Evolutionary conservation across 2,329 filamentous ascomycete species (phyloP), one percentile per base, ranked within the genome.

Genomic region (Bipolaris bicolor): DNA sequence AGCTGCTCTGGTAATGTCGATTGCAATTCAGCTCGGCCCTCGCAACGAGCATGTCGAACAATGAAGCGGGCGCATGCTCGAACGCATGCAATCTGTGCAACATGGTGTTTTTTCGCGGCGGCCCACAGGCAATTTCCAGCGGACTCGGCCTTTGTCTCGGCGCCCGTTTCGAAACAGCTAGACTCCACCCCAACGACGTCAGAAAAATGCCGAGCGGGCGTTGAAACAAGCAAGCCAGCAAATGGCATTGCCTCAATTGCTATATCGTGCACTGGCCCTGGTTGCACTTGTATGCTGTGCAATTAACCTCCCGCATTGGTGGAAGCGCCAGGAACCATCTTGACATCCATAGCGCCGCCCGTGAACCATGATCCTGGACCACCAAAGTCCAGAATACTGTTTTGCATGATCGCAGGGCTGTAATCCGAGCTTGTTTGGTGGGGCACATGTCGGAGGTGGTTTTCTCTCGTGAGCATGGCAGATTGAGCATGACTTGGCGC

Each of bases 271-370:
- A 50, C 36, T 60, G 57, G 57, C 49, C 50, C 54, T 46, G 58
- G 50, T 48, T 48, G 52, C 62, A 55, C 44, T 52, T 56, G 44
- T 64, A 47, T 60, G 60, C 61, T 59, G 53, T 31, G 49, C 60
- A 66, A 70, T 72, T 49, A 68, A 71, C 61, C 39, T 67, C 64
- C 61, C 53, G 57, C 69, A 58, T 26, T 58, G 49, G 65, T 58
- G 57, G 56, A 54, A 52, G 52, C 56, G 39, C 57, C 46, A 37
- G 50, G 40, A 52, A 60, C 60, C 41, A 49, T 53, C 60, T 58
- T 64, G 65, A 64, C 61, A 60, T 53, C 33, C 43, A 51, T 61
- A 60, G 57, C 52, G 55, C 45, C 16, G 31, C 41, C 56, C 29
- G 20, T 44, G 54, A 58, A 63, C 62, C 57, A 57, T 20, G 34